Evolutionary conservation across 306 rosid genomes (phyloP).

Genomic region (Carpinus fangiana): DNA sequence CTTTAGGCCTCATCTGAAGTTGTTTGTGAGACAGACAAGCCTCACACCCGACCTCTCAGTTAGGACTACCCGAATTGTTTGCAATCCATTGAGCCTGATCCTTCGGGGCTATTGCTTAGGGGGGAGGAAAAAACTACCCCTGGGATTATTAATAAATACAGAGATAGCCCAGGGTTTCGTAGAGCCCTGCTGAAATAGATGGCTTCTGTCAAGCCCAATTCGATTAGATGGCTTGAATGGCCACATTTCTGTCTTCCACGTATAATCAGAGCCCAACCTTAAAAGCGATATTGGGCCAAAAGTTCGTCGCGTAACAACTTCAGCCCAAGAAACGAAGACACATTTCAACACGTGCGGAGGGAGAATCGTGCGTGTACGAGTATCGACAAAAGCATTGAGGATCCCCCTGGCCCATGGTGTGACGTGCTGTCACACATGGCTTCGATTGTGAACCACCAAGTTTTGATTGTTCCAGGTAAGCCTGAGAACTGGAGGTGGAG

Average conservation of each 20-base stretch:
- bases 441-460: constrained; percentile 42
- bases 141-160: too few species aligned
- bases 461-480: constrained; percentile 38
- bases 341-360: neutral
- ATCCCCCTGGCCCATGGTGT: neutral
- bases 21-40: too few species aligned
- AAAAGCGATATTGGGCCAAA: neutral
- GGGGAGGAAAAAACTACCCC: too few species aligned
- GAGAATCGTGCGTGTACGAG: neutral
- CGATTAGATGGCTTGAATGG: neutral
- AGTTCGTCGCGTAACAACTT: neutral
- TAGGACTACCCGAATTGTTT: too few species aligned
- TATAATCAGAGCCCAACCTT: neutral
- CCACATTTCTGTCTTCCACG: too few species aligned
- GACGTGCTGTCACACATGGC: neutral
- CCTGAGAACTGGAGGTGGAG: constrained; percentile 26
- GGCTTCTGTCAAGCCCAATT: too few species aligned
- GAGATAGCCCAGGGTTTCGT: too few species aligned
- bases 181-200: neutral
- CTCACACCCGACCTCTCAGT: too few species aligned
- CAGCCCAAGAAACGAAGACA: neutral
- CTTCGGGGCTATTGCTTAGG: too few species aligned
- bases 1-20: too few species aligned
- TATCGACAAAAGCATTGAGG: neutral
- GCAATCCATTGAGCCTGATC: too few species aligned